Evolutionary conservation across 2,329 filamentous ascomycete species (phyloP).

Genomic region (Tolypocladium nubicola): DNA sequence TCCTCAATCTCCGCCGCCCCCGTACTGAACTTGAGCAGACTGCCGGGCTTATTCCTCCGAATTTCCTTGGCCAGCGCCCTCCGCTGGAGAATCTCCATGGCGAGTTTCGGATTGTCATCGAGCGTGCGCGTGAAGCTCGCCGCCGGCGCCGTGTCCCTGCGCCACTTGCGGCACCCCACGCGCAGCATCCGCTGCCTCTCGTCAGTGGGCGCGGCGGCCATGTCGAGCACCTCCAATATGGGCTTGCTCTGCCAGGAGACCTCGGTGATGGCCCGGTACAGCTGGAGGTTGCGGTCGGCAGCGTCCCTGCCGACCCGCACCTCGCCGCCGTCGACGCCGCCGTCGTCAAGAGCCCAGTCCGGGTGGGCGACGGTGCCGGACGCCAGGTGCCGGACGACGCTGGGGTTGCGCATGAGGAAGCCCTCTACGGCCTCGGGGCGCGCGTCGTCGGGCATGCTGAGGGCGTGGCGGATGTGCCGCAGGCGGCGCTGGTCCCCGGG

Average conservation of each 20-base stretch:
- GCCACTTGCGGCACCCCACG: background rate
- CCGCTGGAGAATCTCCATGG: background rate
- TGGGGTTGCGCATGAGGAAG: slow-evolving; percentile 9
- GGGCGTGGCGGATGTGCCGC: slow-evolving; percentile 3
- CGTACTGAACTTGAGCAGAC: background rate
- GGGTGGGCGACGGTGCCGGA: background rate
- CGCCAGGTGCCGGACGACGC: slow-evolving; percentile 11
- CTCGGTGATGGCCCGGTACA: background rate
- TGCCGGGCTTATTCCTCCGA: background rate
- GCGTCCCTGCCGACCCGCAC: background rate
- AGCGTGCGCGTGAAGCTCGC: background rate
- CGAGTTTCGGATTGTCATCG: background rate
- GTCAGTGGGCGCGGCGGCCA: background rate
- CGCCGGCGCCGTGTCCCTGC: background rate
- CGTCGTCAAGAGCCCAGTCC: background rate
- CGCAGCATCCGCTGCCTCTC: background rate
- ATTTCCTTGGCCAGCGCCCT: background rate
- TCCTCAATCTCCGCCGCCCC: background rate
- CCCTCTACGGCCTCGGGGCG: slow-evolving; percentile 3
- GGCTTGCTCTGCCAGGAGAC: background rate
- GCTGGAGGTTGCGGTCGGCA: too few relatives aligned
- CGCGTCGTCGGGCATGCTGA: slow-evolving; percentile 4
- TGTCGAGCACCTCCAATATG: background rate
- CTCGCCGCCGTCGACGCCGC: background rate
- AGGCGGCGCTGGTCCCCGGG: background rate